Conservation (phyloP, 768 basidiomycete genomes). For the Mycena epipterygia region DNA sequence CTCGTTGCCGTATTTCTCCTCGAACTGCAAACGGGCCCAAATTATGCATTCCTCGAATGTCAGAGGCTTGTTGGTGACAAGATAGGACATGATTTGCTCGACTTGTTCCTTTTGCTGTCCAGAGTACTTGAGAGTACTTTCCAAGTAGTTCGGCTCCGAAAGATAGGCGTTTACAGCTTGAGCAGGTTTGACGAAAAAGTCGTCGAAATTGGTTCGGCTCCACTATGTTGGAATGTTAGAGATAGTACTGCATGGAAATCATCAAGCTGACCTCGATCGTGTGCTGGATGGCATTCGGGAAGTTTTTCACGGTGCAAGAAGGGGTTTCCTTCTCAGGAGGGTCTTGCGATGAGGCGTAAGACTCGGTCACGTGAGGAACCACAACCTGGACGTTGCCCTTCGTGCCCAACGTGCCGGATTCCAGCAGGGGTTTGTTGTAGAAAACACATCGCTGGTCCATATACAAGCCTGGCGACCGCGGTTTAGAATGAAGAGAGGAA, state of each 20-base stretch:
- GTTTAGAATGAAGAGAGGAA: conserved; percentile 14
- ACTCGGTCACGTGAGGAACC: conserved; percentile 94
- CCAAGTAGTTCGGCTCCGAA: conserved; percentile 95
- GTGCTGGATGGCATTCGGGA: conserved; percentile 98
- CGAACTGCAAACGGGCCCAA: conserved; percentile 97
- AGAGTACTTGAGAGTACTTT: conserved; percentile 90
- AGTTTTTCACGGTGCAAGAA: conserved; percentile 98
- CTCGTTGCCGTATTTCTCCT: conserved; percentile 92
- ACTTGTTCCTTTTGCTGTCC: conserved; percentile 93
- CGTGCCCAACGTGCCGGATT: conserved; percentile 98
- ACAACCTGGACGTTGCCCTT: conserved; percentile 98
- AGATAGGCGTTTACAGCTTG: conserved; percentile 97
- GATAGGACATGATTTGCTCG: conserved; percentile 88
- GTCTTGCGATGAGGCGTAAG: conserved; percentile 97
- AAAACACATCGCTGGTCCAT: conserved; percentile 99
- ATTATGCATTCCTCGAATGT: conserved; percentile 98
- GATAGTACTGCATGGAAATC: not conserved
- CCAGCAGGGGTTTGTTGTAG: conserved; percentile 94
- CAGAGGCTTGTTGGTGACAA: conserved; percentile 93
- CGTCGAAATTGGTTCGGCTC: conserved; percentile 94
- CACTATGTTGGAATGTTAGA: conserved; percentile 65
- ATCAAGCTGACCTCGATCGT: conserved; percentile 85
- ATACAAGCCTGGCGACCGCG: conserved; percentile 76
- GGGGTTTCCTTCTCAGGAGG: conserved; percentile 98
- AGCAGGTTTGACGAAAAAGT: conserved; percentile 92